These are phyloP conservation scores for Ceratocystis harringtonii DNA, from an alignment of 2,329 filamentous ascomycete species.

Conservation along the genomic window DNA sequence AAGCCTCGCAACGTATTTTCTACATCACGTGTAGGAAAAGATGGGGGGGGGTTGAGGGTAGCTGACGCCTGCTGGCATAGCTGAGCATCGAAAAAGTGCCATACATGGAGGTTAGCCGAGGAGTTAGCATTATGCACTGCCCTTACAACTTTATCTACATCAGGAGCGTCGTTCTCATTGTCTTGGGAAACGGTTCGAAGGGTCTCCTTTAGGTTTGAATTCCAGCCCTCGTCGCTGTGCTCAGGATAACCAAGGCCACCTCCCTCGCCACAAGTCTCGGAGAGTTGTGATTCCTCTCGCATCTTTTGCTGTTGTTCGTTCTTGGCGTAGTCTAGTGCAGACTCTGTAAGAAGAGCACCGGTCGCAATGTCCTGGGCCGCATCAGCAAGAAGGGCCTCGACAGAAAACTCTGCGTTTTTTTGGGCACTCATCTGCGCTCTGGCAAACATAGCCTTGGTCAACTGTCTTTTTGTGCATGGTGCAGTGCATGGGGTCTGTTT, in stretches of 20 bases:
- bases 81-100: conserved; percentile 2
- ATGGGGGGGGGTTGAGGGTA: neutral
- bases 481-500: neutral
- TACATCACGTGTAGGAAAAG: neutral
- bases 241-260: neutral
- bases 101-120: conserved; percentile 1
- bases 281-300: neutral
- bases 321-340: neutral
- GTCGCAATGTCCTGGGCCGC: conserved; percentile 4
- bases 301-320: neutral
- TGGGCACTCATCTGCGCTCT: conserved; percentile 4
- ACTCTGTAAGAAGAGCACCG: neutral
- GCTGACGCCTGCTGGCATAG: neutral
- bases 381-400: conserved; percentile 8
- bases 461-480: neutral
- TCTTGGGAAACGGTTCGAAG: conserved; percentile 8
- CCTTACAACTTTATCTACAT: conserved; percentile 17
- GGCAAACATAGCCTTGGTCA: neutral
- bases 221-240: neutral
- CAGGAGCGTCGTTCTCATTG: conserved; percentile 10
- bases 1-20: neutral
- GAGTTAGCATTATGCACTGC: conserved; percentile 8
- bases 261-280: neutral
- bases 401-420: neutral
- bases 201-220: conserved; percentile 7